These are phyloP conservation scores for Candida freyschussii DNA, from an alignment of 1,139 yeast species.

Conservation along the genomic window DNA sequence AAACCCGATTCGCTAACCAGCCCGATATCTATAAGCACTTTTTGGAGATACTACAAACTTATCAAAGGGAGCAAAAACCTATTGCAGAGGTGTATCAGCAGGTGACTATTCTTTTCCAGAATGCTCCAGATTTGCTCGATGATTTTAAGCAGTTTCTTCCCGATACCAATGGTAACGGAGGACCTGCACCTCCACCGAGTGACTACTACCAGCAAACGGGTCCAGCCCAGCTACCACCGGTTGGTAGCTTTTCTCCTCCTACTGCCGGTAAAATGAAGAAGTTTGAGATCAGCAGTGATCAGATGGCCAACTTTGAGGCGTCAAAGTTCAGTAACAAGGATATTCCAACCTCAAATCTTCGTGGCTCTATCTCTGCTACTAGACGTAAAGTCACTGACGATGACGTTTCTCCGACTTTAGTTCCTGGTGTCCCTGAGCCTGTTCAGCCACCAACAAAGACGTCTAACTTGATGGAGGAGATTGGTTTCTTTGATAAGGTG, in stretches of 20 bases:
- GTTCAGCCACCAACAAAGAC: constrained; percentile 62
- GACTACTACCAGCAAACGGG: constrained; percentile 25
- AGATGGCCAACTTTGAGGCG: constrained; percentile 13
- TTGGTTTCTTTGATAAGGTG: constrained; percentile 85
- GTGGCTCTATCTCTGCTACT: constrained; percentile 11
- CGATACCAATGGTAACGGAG: constrained; percentile 51
- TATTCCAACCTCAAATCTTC: constrained; percentile 25
- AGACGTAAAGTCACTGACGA: constrained; percentile 31
- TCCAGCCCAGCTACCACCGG: constrained; percentile 74
- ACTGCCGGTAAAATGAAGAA: constrained; percentile 26
- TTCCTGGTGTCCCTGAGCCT: constrained; percentile 86
- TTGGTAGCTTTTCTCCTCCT: constrained; percentile 92
- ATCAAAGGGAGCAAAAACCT: constrained; percentile 93
- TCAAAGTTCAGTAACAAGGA: constrained; percentile 24
- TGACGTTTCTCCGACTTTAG: constrained; percentile 56
- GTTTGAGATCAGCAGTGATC: constrained; percentile 14
- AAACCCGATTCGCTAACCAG: constrained; percentile 87
- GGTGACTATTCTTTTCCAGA: constrained; percentile 81
- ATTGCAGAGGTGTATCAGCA: constrained; percentile 93
- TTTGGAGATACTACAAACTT: constrained; percentile 90
- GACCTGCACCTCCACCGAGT: constrained; percentile 8
- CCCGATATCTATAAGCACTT: constrained; percentile 96
- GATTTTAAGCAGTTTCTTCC: constrained; percentile 96
- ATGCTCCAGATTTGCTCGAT: constrained; percentile 90
- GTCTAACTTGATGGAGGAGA: constrained; percentile 72